Evolutionary conservation across 306 rosid species (phyloP).

Genomic region (Prunus padus): DNA sequence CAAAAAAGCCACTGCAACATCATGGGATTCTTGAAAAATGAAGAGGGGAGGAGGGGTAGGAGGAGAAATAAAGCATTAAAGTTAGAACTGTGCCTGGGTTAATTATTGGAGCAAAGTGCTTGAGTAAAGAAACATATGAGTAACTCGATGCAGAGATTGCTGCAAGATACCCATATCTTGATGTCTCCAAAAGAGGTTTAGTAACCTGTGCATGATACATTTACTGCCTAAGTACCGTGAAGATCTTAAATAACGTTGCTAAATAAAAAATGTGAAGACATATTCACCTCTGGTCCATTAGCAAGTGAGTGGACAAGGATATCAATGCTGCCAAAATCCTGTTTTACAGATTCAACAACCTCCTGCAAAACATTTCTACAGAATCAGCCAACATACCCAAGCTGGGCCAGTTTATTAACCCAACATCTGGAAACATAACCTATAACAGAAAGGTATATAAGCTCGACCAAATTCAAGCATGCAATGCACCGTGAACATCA

Average conservation of each 20-base stretch:
- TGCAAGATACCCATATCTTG: conserved; percentile 94
- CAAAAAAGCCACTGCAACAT: background rate
- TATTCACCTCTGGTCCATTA: conserved; percentile 89
- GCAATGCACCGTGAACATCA: background rate
- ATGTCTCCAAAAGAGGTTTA: conserved; percentile 91
- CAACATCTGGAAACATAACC: background rate
- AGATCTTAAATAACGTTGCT: background rate
- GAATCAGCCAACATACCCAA: background rate
- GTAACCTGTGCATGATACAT: conserved; percentile 49
- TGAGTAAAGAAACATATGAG: conserved; percentile 83
- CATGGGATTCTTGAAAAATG: background rate
- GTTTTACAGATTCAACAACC: conserved; percentile 80
- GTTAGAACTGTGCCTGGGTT: conserved; percentile 65
- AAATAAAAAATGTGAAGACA: conserved; percentile 7
- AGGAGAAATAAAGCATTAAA: background rate
- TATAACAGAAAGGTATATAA: background rate
- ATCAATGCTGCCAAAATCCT: conserved; percentile 94
- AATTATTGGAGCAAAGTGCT: conserved; percentile 82
- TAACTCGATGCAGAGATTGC: conserved; percentile 96
- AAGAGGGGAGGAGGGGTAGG: background rate
- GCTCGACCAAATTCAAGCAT: background rate
- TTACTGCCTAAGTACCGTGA: background rate
- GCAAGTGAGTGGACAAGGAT: conserved; percentile 98
- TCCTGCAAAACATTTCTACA: conserved; percentile 50
- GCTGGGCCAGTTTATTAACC: background rate